Evolutionary conservation across 2,329 filamentous ascomycete genomes (phyloP).

Genomic region (Diatrype stigma): DNA sequence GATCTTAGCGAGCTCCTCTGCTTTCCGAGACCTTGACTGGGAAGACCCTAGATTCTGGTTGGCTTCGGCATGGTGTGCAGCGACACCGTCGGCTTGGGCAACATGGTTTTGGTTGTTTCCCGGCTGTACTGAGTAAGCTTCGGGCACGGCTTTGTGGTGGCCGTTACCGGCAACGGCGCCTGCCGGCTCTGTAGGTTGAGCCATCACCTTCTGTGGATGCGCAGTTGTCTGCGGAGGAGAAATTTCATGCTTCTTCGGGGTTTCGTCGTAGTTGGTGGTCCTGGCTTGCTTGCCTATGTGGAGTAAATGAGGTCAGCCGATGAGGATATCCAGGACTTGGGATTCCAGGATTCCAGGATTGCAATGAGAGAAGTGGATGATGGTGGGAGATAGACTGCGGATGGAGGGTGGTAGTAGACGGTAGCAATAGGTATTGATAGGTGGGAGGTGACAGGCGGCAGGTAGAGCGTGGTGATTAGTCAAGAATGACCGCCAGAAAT

Average conservation of each 20-base stretch:
- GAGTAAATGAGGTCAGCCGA: conserved; percentile 30
- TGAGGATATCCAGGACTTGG: conserved; percentile 10
- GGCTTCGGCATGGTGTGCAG: conserved; percentile 59
- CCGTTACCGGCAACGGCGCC: conserved; percentile 41
- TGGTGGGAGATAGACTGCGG: background rate
- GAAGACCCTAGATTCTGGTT: conserved; percentile 47
- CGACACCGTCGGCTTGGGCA: conserved; percentile 63
- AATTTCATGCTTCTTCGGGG: conserved; percentile 49
- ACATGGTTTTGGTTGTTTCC: conserved; percentile 60
- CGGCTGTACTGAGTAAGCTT: conserved; percentile 60
- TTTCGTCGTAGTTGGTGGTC: conserved; percentile 50
- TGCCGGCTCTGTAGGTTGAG: conserved; percentile 39
- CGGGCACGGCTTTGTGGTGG: conserved; percentile 41
- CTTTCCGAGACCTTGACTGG: conserved; percentile 39
- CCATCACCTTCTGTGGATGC: conserved; percentile 58
- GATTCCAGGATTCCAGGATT: too few species aligned
- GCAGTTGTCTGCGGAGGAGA: conserved; percentile 41
- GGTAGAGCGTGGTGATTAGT: background rate
- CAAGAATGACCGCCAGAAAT: background rate
- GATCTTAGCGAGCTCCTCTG: conserved; percentile 71
- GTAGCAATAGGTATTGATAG: too few species aligned
- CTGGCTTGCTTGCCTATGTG: conserved; percentile 80
- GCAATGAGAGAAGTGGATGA: conserved; percentile 5
- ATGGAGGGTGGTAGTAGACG: background rate
- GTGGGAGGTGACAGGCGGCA: background rate